phyloP scores from a whole-genome alignment of 208 protist species.

The Naegleria fowleri region DNA sequence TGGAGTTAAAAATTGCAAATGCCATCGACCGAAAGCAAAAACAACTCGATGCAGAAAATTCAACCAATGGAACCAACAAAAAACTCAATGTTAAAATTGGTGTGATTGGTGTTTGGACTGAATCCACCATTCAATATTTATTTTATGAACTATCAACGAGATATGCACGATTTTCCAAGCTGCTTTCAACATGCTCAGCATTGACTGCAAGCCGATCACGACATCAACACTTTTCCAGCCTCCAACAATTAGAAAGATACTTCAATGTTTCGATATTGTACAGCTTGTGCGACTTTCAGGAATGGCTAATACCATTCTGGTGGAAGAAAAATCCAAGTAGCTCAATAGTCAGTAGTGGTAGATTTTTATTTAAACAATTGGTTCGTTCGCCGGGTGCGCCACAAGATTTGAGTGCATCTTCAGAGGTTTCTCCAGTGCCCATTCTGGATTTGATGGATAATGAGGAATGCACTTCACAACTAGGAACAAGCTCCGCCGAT shows the following conservation, averaged over 20 bases:
- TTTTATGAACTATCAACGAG: neutral
- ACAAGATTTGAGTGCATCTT: neutral
- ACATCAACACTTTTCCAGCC: neutral
- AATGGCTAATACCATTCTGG: neutral
- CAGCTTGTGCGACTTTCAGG: neutral
- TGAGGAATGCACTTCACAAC: neutral
- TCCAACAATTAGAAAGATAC: neutral
- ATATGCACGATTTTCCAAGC: neutral
- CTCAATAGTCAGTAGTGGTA: neutral
- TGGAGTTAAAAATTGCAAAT: neutral
- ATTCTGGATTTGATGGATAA: neutral
- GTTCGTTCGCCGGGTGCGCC: neutral
- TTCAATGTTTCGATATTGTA: neutral
- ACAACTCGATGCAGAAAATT: neutral
- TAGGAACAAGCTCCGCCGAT: neutral
- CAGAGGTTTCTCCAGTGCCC: neutral
- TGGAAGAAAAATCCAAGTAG: neutral
- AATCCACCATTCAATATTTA: neutral
- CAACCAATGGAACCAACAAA: neutral
- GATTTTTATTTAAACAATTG: neutral
- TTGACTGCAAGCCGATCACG: neutral
- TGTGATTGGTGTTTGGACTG: neutral
- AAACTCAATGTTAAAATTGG: conserved; percentile 6
- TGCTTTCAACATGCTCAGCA: neutral
- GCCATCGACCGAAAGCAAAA: neutral